Evolutionary conservation across 257 asterid genomes (phyloP).

Genomic region (Cruciata laevipes): DNA sequence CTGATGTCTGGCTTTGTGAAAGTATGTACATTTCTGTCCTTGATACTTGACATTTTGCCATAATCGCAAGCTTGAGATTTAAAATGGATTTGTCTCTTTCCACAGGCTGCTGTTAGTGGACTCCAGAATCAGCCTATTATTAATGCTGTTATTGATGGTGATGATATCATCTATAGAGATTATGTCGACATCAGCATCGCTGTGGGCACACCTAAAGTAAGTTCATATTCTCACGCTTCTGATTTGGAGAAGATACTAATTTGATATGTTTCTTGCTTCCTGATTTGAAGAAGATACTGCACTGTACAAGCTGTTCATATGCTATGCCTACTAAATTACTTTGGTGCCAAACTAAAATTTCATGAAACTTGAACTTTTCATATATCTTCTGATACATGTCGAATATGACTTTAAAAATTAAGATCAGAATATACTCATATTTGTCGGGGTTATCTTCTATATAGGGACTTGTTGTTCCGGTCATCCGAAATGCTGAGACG

Average conservation of each 20-base stretch:
- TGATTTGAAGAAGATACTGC: background rate
- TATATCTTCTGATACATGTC: background rate
- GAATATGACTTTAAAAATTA: background rate
- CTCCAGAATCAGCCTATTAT: constrained; percentile 86
- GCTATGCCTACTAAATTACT: background rate
- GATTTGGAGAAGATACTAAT: background rate
- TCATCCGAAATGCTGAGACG: constrained; percentile 70
- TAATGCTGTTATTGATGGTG: constrained; percentile 98
- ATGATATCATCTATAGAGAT: constrained; percentile 92
- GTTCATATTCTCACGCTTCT: constrained; percentile 10
- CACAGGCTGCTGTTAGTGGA: constrained; percentile 96
- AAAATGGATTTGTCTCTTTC: background rate
- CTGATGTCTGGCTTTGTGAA: constrained; percentile 95
- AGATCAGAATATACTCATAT: background rate
- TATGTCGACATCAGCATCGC: constrained; percentile 94
- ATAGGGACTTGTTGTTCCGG: constrained; percentile 98
- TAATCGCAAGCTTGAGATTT: background rate
- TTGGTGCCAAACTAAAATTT: background rate
- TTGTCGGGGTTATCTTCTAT: background rate
- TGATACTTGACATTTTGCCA: background rate
- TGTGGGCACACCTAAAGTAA: constrained; percentile 97
- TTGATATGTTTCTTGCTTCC: background rate
- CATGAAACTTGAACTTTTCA: background rate
- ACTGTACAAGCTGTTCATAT: background rate
- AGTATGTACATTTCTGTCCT: constrained; percentile 26